These are phyloP conservation scores for Xylaria intraflava DNA, from an alignment of 495 filamentous ascomycete genomes.

Conservation along the genomic window DNA sequence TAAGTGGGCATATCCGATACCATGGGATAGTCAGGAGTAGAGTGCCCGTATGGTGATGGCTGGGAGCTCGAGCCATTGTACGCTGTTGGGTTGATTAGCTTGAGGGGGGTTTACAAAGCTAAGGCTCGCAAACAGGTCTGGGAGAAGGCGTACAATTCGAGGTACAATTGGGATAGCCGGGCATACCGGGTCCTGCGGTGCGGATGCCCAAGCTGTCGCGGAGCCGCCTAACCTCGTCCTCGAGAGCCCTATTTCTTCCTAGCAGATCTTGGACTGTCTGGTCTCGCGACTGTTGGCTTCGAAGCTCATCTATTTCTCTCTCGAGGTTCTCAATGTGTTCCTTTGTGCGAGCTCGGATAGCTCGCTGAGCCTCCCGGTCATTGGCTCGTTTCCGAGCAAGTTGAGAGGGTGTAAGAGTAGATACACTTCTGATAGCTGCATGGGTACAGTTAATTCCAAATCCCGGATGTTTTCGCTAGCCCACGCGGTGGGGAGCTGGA, in stretches of 20 bases:
- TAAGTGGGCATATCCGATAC: constrained; percentile 23
- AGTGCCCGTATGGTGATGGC: constrained; percentile 13
- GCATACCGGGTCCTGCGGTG: constrained; percentile 3
- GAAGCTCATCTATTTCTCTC: constrained; percentile 56
- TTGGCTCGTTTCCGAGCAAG: constrained; percentile 77
- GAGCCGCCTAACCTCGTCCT: constrained; percentile 29
- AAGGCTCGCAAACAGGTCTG: not conserved
- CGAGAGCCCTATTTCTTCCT: constrained; percentile 32
- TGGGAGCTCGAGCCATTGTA: constrained; percentile 15
- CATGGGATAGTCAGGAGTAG: constrained; percentile 16
- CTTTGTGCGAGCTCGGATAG: constrained; percentile 77
- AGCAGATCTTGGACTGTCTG: constrained; percentile 30
- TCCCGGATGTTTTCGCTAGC: not conserved
- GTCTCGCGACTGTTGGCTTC: constrained; percentile 28
- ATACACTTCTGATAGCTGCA: constrained; percentile 59
- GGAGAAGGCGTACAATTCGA: not conserved
- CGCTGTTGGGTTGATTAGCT: constrained; percentile 17
- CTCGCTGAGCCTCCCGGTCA: constrained; percentile 81
- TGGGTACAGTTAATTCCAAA: not conserved
- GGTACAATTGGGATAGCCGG: constrained; percentile 10
- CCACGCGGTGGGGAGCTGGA: not conserved
- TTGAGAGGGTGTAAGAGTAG: constrained; percentile 66
- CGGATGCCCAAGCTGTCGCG: constrained; percentile 25
- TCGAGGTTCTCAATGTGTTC: constrained; percentile 73
- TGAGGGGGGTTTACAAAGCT: not conserved